A percentile compares a stretch with the other conserved stretches of the same genome.
These are phyloP conservation scores for Mortierella claussenii DNA, from an alignment of 192 early-diverging fungal species.

Conservation along the genomic window DNA sequence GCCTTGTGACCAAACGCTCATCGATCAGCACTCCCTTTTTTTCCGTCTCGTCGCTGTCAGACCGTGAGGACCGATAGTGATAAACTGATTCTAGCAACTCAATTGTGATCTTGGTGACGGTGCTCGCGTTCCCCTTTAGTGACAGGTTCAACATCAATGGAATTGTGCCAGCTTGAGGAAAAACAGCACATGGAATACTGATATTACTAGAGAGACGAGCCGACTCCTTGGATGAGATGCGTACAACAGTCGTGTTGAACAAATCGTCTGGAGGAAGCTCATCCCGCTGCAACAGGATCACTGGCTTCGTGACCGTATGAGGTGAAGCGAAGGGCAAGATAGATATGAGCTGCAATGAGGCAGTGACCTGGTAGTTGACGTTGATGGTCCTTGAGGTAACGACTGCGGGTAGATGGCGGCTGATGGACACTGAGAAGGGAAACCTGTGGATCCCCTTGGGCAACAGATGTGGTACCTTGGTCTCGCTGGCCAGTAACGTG, in stretches of 20 bases:
- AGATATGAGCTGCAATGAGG: conserved; percentile 17
- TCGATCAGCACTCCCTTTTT: conserved; percentile 5
- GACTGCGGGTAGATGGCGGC: conserved; percentile 15
- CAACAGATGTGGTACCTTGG: conserved; percentile 1
- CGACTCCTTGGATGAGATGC: conserved; percentile 4
- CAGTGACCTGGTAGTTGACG: conserved; percentile 36
- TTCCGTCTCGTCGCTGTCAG: not conserved
- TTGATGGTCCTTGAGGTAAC: conserved; percentile 19
- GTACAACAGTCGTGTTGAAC: conserved; percentile 23
- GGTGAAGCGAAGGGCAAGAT: conserved; percentile 30
- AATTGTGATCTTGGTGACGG: conserved; percentile 22
- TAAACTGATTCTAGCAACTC: conserved; percentile 30
- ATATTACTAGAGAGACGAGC: conserved; percentile 15
- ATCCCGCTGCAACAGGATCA: conserved; percentile 33
- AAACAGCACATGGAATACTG: conserved; percentile 35
- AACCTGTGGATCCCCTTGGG: conserved; percentile 24
- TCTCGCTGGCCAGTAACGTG: not conserved
- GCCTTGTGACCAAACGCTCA: conserved; percentile 36
- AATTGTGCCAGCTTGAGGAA: conserved; percentile 35
- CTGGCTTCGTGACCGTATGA: conserved; percentile 10
- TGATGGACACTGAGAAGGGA: conserved; percentile 30
- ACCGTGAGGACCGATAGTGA: not conserved
- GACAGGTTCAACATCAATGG: conserved; percentile 26
- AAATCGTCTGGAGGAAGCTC: conserved; percentile 26
- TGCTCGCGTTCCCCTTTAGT: conserved; percentile 36